Conservation (phyloP, 2,329 filamentous ascomycete species). For the Fusarium sp. region DNA sequence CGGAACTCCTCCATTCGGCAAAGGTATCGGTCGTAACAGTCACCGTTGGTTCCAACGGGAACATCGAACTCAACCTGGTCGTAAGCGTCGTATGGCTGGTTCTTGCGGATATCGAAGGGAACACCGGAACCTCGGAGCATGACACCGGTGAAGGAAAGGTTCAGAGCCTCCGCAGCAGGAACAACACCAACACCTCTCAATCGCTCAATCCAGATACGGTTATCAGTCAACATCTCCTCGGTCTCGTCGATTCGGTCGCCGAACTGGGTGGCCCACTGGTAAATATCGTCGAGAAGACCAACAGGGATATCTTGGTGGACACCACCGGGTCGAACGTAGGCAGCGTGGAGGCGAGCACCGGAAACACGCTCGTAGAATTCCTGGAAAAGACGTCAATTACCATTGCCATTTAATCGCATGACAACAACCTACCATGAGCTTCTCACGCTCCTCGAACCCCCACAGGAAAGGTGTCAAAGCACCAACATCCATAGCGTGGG, state of each 20-base stretch:
- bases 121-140: constrained; percentile 98
- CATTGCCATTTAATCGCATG: not conserved
- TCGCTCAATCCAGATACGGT: constrained; percentile 98
- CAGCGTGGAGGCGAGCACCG: constrained; percentile 95
- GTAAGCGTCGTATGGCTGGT: constrained; percentile 96
- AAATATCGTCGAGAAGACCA: constrained; percentile 97
- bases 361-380: constrained; percentile 99
- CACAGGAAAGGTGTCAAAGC: constrained; percentile 98
- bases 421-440: constrained; percentile 85
- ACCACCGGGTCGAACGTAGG: constrained; percentile 95
- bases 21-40: constrained; percentile 99
- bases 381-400: constrained; percentile 60
- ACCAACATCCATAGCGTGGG: constrained; percentile 99
- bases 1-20: constrained; percentile 99
- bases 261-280: constrained; percentile 99
- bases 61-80: constrained; percentile 98
- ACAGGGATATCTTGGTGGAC: constrained; percentile 95
- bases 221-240: constrained; percentile 98
- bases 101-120: constrained; percentile 97
- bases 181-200: constrained; percentile 94
- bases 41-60: constrained; percentile 94
- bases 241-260: constrained; percentile 98
- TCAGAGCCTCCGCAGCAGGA: constrained; percentile 91
- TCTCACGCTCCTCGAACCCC: constrained; percentile 99
- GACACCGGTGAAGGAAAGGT: constrained; percentile 95